A percentile compares a stretch with the other conserved stretches of the same genome.
These are phyloP conservation scores for Gracilaria domingensis DNA, from an alignment of 23 red algal species.

Conservation along the genomic window DNA sequence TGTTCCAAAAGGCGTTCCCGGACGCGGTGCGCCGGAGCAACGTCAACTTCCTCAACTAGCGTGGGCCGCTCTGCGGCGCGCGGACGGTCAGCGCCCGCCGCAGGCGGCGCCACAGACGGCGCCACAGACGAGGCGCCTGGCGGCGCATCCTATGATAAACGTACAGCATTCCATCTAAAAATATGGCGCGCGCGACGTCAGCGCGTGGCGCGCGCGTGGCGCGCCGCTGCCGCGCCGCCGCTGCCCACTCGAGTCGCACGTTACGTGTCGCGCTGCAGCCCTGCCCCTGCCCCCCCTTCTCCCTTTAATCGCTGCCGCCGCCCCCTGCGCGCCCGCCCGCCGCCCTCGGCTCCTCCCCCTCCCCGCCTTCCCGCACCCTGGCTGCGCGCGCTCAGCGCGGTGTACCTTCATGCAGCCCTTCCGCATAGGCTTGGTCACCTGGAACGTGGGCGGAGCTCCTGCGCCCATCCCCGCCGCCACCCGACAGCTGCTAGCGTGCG, in stretches of 20 bases:
- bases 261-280: conserved; percentile 38
- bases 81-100: not conserved
- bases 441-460: conserved; percentile 71
- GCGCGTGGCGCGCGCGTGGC: not conserved
- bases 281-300: not conserved
- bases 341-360: not conserved
- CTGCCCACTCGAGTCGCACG: not conserved
- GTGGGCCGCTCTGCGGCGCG: not conserved
- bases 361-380: not conserved
- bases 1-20: conserved; percentile 38
- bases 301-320: not conserved
- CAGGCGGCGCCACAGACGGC: not conserved
- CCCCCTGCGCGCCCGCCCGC: not conserved
- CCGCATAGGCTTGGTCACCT: conserved; percentile 60
- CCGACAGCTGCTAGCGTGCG: conserved; percentile 15
- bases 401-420: conserved; percentile 23
- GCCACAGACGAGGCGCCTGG: not conserved
- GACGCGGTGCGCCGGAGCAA: not conserved
- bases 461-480: conserved; percentile 18
- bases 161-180: not conserved
- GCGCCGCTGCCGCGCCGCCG: not conserved
- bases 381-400: not conserved
- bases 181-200: not conserved
- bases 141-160: not conserved
- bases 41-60: conserved; percentile 27